Evolutionary conservation across 495 filamentous ascomycete species (phyloP).

Genomic region (Penicillium argentinense): DNA sequence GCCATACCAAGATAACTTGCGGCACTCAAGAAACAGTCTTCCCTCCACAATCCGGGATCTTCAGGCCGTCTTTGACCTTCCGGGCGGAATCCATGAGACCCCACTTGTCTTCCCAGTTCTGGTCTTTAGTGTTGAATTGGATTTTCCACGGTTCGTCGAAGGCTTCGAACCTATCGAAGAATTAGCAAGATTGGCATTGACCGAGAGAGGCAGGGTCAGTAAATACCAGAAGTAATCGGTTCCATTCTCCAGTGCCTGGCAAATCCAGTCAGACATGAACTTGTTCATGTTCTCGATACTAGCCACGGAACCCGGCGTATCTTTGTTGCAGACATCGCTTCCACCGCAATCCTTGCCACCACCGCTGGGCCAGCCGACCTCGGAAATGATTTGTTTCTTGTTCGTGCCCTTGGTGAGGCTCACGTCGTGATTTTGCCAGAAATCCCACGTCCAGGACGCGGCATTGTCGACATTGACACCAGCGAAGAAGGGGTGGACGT

Average conservation of each 20-base stretch:
- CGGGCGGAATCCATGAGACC: constrained; percentile 86
- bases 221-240: constrained; percentile 91
- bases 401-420: constrained; percentile 54
- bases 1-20: not conserved
- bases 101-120: constrained; percentile 96
- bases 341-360: constrained; percentile 80
- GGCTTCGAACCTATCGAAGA: constrained; percentile 69
- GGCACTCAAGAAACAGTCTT: constrained; percentile 53
- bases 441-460: constrained; percentile 78
- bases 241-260: constrained; percentile 70
- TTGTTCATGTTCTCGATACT: constrained; percentile 81
- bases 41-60: constrained; percentile 85
- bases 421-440: constrained; percentile 71
- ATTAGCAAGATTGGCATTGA: constrained; percentile 1
- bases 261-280: constrained; percentile 86
- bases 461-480: constrained; percentile 69
- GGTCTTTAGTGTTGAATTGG: constrained; percentile 60
- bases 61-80: constrained; percentile 80
- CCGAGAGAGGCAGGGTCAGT: not conserved
- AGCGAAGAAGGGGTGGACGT: constrained; percentile 96
- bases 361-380: constrained; percentile 88
- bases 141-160: constrained; percentile 97
- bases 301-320: constrained; percentile 64
- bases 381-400: constrained; percentile 72
- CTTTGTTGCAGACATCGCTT: constrained; percentile 50